Base-by-base conservation (phyloP, 2,329 filamentous ascomycete genomes). In the Microsporum audouinii region DNA sequence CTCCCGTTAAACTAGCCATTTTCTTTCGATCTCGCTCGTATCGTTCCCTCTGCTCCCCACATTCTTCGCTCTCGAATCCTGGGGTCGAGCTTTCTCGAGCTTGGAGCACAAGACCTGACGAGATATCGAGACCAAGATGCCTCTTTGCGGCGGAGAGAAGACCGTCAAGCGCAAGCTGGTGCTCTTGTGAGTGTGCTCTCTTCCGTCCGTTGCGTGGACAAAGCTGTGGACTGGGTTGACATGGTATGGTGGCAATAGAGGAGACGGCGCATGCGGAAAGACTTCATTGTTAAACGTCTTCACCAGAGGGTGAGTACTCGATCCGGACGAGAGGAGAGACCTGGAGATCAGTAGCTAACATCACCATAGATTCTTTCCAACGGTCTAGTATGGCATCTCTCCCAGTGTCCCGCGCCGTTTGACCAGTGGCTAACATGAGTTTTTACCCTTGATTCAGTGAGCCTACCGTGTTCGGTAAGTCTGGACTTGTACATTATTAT, bases 251-350 rank as follows among this genome's bases (percentile, higher is more conserved):
- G 39, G 23, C 33, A 39, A 65, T 68, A 96, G 91, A 72, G 92
- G 92, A 70, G 92, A 97, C 74, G 92, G 92, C 81, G 92, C 92
- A 68, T 95, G 88, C 76, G 92, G 92, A 72, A 99, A 99, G 82
- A 99, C 94, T 60, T 96, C 91, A 66, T 78, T 97, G 71, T 79
- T 99, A 70, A 99, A 99, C 74, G 94, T 99, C 74, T 99, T 99
- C 78, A 99, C 94, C 68, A 86, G 92, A 88, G 92, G 92, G 88
- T 95, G 79, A 69, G 84, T 57, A 47, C 8, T 23, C 49, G 56
- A 39, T 55, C 62, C 31, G 63, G 65, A 7, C 12, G 49, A 51
- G 49, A 6, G 27, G 49, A 33, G 27, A 14, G 12, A n/a, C 5
- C 7, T 7, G 5, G 33, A 29, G 27, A 7, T 53, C 14, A 33